Base-by-base conservation (phyloP, 2,329 filamentous ascomycete genomes). In the Onygenales sp. region DNA sequence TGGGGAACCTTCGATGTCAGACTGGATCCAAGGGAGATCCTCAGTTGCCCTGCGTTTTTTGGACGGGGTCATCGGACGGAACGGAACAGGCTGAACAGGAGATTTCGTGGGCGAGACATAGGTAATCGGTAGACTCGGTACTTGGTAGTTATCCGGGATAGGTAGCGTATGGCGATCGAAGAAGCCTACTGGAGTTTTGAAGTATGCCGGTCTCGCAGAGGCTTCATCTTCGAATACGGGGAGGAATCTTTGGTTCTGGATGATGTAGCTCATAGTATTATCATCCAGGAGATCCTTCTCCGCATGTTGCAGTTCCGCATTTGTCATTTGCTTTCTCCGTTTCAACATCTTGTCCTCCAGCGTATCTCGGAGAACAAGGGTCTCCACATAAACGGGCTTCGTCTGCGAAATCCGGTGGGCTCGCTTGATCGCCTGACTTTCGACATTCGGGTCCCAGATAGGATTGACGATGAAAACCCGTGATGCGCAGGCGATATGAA, bases 381-480 rank as follows among this genome's bases (percentile, higher is more conserved):
- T 96, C 70, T 96, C 89, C 0, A 95, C 91, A 7, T 82, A 82
- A 0, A 96, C 91, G 0, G 83, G 81, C 55, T 81, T 84, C 0
- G 73, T 83, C 67, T 96, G 91, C 9, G 89, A 90, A 61, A 96
- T 94, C 10, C 92, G 80, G 59, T 94, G 86, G 0, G 87, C 89
- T 64, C 92, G 84, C 56, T 94, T 95, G 57, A 96, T 88, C 0
- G 92, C 92, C 67, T 97, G 92, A 1, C 87, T 89, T 66, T 95
- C 88, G 0, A 95, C 79, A 58, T 87, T 75, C 0, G 89, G 89
- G 51, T 91, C 87, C 65, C 93, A 85, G 10, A 95, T 88, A 0
- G 92, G 91, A 58, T 86, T 92, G 52, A 95, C 79, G 57, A 97
- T 96, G 69, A 90, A 94, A 8, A 97, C 85, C 2, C 92, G 77